These are phyloP conservation scores for Didymella glomerata DNA, from an alignment of 2,329 filamentous ascomycete species.

Conservation along the genomic window DNA sequence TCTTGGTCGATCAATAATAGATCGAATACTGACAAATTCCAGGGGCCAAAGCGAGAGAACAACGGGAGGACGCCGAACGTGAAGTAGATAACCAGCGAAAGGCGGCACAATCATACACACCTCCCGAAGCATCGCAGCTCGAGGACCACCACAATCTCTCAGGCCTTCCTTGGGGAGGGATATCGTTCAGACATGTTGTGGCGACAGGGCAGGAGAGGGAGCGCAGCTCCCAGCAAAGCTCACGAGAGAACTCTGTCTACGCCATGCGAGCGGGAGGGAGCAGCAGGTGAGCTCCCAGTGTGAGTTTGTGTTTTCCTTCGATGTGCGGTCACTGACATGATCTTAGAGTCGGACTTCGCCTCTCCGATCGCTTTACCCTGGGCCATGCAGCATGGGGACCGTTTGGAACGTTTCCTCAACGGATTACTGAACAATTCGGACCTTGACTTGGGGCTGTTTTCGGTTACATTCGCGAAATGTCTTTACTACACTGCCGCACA, in stretches of 20 bases:
- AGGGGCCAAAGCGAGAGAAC: constrained; percentile 76
- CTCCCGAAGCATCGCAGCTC: constrained; percentile 67
- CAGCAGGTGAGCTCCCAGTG: constrained; percentile 50
- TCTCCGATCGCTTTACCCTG: constrained; percentile 54
- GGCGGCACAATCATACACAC: constrained; percentile 70
- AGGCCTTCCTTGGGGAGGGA: constrained; percentile 75
- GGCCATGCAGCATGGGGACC: constrained; percentile 44
- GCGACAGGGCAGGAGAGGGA: constrained; percentile 57
- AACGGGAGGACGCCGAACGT: constrained; percentile 71
- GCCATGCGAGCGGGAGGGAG: constrained; percentile 49
- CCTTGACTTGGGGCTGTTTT: constrained; percentile 13
- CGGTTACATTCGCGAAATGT: constrained; percentile 9
- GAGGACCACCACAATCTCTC: constrained; percentile 63
- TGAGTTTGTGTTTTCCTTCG: constrained; percentile 37
- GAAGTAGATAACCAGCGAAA: constrained; percentile 69
- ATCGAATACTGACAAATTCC: constrained; percentile 14
- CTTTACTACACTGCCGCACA: constrained; percentile 1
- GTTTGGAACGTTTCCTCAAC: constrained; percentile 35
- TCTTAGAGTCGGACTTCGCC: constrained; percentile 49
- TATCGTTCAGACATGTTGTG: constrained; percentile 66
- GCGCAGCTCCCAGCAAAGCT: constrained; percentile 53
- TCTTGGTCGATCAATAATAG: too few species aligned
- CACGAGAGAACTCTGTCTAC: constrained; percentile 52
- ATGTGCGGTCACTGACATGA: constrained; percentile 32
- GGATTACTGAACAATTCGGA: constrained; percentile 16